These are phyloP conservation scores for Leccinum angustisporum DNA, from an alignment of 1,284 basidiomycete species.

Conservation along the genomic window DNA sequence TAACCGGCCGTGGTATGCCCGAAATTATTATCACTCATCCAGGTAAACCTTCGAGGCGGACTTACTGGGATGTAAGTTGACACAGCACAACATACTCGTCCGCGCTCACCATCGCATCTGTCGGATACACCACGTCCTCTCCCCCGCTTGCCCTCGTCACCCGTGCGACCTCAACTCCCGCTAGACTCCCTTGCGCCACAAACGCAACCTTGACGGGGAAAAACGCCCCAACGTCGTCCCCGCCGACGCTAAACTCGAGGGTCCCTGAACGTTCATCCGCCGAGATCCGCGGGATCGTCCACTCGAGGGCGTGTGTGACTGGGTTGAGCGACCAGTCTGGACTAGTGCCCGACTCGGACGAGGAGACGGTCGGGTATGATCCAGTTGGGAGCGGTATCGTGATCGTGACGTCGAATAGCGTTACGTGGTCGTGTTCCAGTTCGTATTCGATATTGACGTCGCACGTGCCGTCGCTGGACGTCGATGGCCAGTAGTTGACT, in stretches of 20 bases:
- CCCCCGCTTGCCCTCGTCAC: slow-evolving; percentile 61
- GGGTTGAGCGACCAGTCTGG: slow-evolving; percentile 83
- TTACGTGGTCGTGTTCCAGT: slow-evolving; percentile 76
- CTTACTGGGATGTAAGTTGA: too few species aligned
- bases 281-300: too few species aligned
- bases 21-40: too few species aligned
- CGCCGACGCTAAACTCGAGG: slow-evolving; percentile 79
- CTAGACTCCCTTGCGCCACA: slow-evolving; percentile 75
- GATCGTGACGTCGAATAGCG: slow-evolving; percentile 81
- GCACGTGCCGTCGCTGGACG: slow-evolving; percentile 84
- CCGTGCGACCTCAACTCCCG: slow-evolving; percentile 63
- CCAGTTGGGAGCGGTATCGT: slow-evolving; percentile 74
- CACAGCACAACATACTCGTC: slow-evolving; percentile 70
- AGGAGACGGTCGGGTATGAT: slow-evolving; percentile 83
- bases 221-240: slow-evolving; percentile 82
- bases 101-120: slow-evolving; percentile 70
- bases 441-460: slow-evolving; percentile 98
- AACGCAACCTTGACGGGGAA: slow-evolving; percentile 93
- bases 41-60: too few species aligned
- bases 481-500: slow-evolving; percentile 98
- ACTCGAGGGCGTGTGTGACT: slow-evolving; percentile 63
- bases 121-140: slow-evolving; percentile 68
- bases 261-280: too few species aligned
- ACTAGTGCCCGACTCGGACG: slow-evolving; percentile 47
- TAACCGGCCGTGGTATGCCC: too few species aligned